A percentile compares a stretch with the other conserved stretches of the same genome.
phyloP scores from a whole-genome alignment of 148 eudicot genomes.

The Rhododendron mucronatum region DNA sequence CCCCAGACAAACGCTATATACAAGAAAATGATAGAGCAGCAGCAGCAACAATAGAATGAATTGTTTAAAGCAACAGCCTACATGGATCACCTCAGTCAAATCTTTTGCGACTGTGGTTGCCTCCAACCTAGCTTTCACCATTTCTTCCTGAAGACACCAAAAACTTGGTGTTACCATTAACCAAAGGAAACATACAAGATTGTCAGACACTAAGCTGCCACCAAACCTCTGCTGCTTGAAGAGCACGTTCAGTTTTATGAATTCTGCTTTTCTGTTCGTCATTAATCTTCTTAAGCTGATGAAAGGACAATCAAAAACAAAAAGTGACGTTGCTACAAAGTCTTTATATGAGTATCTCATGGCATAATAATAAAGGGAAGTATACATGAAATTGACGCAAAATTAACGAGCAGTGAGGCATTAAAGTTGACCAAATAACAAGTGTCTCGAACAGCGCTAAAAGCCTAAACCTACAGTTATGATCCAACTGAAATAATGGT shows the following conservation, averaged over 20 bases:
- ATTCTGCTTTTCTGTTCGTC: constrained; percentile 31
- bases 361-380: neutral
- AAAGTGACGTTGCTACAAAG: neutral
- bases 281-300: constrained; percentile 36
- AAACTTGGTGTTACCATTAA: neutral
- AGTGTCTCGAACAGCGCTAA: neutral
- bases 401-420: neutral
- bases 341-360: neutral
- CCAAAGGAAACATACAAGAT: neutral
- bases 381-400: neutral
- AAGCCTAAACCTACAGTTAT: neutral
- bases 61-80: neutral
- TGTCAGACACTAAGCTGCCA: neutral
- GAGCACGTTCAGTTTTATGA: constrained; percentile 28
- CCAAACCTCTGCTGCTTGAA: constrained; percentile 33
- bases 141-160: constrained; percentile 47
- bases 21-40: neutral
- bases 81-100: constrained; percentile 33
- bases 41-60: neutral
- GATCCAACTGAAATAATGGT: neutral
- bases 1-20: neutral
- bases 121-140: constrained; percentile 51
- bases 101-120: constrained; percentile 43
- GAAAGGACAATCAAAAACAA: constrained; percentile 4
- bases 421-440: neutral